Evolutionary conservation across 768 basidiomycete species (phyloP).

Genomic region (Lyophyllum atratum): DNA sequence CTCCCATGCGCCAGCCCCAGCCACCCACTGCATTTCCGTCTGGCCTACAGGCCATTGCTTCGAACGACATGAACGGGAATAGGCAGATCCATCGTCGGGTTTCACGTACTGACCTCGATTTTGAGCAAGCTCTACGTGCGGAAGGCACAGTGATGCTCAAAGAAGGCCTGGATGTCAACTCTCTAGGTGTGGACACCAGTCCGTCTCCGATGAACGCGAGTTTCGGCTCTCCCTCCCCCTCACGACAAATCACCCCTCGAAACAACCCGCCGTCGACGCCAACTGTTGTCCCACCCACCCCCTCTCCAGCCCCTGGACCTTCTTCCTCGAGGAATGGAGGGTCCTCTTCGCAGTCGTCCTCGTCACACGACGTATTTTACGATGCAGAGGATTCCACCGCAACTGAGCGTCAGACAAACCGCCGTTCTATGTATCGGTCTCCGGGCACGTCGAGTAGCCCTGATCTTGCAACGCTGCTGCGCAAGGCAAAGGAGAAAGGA

Average conservation of each 20-base stretch:
- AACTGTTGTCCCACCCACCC: conserved; percentile 67
- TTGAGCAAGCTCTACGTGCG: conserved; percentile 71
- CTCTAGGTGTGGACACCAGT: conserved; percentile 56
- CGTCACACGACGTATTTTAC: conserved; percentile 60
- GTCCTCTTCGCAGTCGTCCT: conserved; percentile 49
- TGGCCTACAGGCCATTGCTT: conserved; percentile 58
- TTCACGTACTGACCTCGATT: conserved; percentile 79
- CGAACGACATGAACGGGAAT: conserved; percentile 44
- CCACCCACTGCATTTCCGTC: conserved; percentile 49
- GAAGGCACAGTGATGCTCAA: conserved; percentile 69
- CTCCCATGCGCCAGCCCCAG: conserved; percentile 37
- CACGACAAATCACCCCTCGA: conserved; percentile 36
- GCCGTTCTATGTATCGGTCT: conserved; percentile 85
- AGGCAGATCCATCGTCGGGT: conserved; percentile 49
- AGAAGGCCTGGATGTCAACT: conserved; percentile 71
- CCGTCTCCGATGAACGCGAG: conserved; percentile 41
- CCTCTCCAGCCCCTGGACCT: conserved; percentile 45
- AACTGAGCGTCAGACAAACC: conserved; percentile 69
- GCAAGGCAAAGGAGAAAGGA: conserved; percentile 78
- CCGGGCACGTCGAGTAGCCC: conserved; percentile 90
- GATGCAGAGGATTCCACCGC: conserved; percentile 57
- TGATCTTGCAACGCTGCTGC: conserved; percentile 83
- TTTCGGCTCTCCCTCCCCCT: conserved; percentile 42
- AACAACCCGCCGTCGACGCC: conserved; percentile 57
- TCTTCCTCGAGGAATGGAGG: conserved; percentile 30